Evolutionary conservation across 306 rosid species (phyloP), one percentile per base, ranked within the genome.

Genomic region (Dalbergia cochinchinensis): DNA sequence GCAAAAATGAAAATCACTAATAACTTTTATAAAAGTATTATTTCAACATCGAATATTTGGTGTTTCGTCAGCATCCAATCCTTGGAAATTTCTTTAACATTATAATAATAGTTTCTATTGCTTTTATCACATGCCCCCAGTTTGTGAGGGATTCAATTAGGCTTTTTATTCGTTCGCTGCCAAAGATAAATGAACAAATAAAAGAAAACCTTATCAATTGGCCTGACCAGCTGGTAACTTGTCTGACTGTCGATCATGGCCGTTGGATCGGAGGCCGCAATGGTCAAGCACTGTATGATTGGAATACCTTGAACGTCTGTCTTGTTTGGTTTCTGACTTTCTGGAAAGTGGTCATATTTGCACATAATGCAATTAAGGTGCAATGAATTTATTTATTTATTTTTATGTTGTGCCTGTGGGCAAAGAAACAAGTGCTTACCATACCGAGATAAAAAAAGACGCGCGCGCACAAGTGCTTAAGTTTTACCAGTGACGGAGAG

Each of bases 71-170:
- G 35, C 59, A 67, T 41, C 67, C 82, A 31, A 57, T 41, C 48
- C 51, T 44, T 31, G 76, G 39, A 55, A 65, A 39, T 65, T 19
- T 26, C 31, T 26, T 26, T 77, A 41, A 39, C 31, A 53, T 19
- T 65, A 37, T 37, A 16, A 65, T 20, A 58, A 48, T 39, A 39
- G 39, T 15, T 45, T 35, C 39, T 35, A 8, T 37, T 61, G 42
- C 55, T 48, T 79, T 79, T 33, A 51, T 60, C 83, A 62, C 83
- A 71, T 71, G 77, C 65, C 60, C 44, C 83, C 33, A n/a, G 16
- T 65, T 78, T 70, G 73, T n/a, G n/a, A n/a, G 61, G 44, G 65
- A 60, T 59, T 68, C 61, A 72, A 41, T 51, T 71, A 41, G 58
- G 65, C 68, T 73, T 58, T 11, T 12, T 51, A 6, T 73, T 73